phyloP scores from a whole-genome alignment of 257 asterid genomes.

The Gardenia jasminoides region DNA sequence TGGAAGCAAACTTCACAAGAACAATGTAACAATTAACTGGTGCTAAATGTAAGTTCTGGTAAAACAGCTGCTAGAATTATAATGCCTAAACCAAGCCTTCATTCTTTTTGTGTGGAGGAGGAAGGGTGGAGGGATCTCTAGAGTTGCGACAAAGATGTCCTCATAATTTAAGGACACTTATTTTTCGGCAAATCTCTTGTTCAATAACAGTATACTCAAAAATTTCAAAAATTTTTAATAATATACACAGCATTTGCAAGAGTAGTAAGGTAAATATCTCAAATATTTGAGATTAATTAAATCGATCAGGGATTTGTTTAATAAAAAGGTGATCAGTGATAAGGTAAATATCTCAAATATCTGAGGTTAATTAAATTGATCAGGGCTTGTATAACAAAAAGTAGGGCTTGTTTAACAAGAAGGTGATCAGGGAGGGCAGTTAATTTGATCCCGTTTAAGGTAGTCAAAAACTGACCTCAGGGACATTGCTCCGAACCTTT shows the following conservation, averaged over 20 bases:
- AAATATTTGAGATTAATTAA: too few species aligned
- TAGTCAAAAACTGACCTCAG: constrained; percentile 51
- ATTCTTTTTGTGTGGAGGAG: background rate
- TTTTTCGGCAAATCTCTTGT: background rate
- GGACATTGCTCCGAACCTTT: constrained; percentile 55
- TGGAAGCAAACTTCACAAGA: too few species aligned
- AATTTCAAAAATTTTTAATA: background rate
- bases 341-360: background rate
- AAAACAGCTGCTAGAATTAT: background rate
- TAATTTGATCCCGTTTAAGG: background rate
- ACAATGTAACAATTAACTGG: too few species aligned
- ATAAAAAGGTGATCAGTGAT: too few species aligned
- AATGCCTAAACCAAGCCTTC: background rate
- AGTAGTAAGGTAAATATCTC: background rate
- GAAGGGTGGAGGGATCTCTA: background rate
- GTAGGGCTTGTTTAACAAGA: background rate
- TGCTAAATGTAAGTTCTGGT: background rate
- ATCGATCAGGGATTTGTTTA: too few species aligned
- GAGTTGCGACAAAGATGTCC: too few species aligned
- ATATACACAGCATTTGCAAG: too few species aligned
- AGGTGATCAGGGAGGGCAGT: background rate
- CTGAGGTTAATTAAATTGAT: background rate
- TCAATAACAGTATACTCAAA: too few species aligned
- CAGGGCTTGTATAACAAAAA: too few species aligned
- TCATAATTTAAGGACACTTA: too few species aligned